Evolutionary conservation across 2,329 filamentous ascomycete genomes (phyloP).

Genomic region (Hortaea sp.): DNA sequence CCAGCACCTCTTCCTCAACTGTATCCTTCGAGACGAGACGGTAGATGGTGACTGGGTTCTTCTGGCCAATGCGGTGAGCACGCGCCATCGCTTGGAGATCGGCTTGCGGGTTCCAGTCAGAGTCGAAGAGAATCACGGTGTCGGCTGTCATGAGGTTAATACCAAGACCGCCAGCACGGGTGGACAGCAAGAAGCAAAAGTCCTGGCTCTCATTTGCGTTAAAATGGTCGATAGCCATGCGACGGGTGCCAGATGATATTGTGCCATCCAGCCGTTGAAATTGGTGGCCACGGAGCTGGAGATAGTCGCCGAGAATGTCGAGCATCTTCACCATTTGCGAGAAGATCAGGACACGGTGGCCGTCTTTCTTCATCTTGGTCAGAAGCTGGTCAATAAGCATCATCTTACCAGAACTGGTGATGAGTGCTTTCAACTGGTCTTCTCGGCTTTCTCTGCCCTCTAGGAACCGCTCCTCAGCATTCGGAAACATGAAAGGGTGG

Average conservation of each 20-base stretch:
- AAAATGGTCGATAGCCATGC: constrained; percentile 95
- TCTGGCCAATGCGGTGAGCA: constrained; percentile 95
- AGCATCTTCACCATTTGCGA: constrained; percentile 99
- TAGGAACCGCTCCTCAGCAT: constrained; percentile 81
- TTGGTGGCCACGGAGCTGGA: constrained; percentile 84
- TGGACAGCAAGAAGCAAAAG: constrained; percentile 93
- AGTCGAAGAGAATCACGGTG: constrained; percentile 95
- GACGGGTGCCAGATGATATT: constrained; percentile 75
- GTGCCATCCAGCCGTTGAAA: constrained; percentile 94
- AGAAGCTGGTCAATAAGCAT: constrained; percentile 96
- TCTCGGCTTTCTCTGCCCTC: constrained; percentile 68
- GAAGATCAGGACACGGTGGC: constrained; percentile 93
- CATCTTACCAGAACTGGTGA: constrained; percentile 98
- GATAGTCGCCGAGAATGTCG: constrained; percentile 88
- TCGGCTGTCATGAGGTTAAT: constrained; percentile 99
- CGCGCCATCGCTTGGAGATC: constrained; percentile 98
- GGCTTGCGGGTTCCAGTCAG: constrained; percentile 97
- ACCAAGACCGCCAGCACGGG: constrained; percentile 88
- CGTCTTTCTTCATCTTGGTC: constrained; percentile 83
- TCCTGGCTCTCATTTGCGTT: constrained; percentile 94
- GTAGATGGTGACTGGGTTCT: constrained; percentile 91
- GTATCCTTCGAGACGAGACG: constrained; percentile 96
- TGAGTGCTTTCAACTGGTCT: constrained; percentile 82
- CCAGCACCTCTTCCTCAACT: constrained; percentile 93
- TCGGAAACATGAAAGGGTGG: constrained; percentile 95